Evolutionary conservation across 768 basidiomycete genomes (phyloP), one percentile per base, ranked within the genome.

Genomic region (Trametes maxima): DNA sequence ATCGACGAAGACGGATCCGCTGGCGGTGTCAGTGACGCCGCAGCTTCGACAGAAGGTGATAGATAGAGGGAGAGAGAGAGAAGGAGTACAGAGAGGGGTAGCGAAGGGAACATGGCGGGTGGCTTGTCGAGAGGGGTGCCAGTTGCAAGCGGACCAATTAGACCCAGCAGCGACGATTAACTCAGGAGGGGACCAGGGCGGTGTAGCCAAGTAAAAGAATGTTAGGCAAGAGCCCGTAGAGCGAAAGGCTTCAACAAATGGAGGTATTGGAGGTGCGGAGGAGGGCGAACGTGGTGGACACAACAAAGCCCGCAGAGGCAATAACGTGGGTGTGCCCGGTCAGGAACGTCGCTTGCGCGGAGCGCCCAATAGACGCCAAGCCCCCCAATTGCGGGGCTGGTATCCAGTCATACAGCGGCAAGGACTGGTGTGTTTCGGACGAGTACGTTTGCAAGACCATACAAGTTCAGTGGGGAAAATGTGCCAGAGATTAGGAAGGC

Each of bases 1-100:
- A 25, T 48, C 5, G 48, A 50, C 1, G 40, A 16, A 11, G 37
- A n/a, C 12, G 54, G 33, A 1, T 39, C 47, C 11, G 19, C 40
- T 5, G 57, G 57, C 3, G 49, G 48, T 14, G 57, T 58, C 11
- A 58, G 48, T n/a, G 57, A 58, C 0, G 57, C 57, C 12, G 48
- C 57, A 14, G 57, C 57, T 8, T 58, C 16, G 8, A 44, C 57
- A 22, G 3, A 43, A 8, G 40, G 33, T 2, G n/a, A n/a, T 11
- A 43, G 10, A 11, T 7, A 35, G 28, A 51, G 39, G 5, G 48
- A 11, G 24, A 58, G 28, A n/a, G 25, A 48, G 2, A 44, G n/a
- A 17, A 58, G 57, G 4, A 51, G 22, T 4, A 49, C 11, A 17
- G 37, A 17, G 19, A 40, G 12, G 37, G 47, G 39, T 22, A 37